These are phyloP conservation scores for Candida sphagnicola DNA, from an alignment of 805 yeast species.

Conservation along the genomic window DNA sequence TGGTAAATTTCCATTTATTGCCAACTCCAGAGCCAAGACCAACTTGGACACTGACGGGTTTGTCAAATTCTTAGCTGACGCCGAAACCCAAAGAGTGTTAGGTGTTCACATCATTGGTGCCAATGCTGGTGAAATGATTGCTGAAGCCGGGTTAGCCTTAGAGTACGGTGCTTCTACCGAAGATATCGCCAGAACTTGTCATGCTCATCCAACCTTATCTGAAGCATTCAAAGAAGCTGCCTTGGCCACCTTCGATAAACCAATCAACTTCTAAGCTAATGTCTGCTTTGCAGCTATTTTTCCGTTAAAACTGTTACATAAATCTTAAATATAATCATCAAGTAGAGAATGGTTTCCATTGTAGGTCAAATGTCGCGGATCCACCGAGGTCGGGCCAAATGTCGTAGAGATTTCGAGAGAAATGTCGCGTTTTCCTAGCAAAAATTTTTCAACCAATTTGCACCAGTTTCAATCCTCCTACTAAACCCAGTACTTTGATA, in stretches of 20 bases:
- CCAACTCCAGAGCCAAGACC: slow-evolving; percentile 99
- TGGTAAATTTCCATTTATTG: slow-evolving; percentile 98
- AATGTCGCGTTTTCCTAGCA: neutral
- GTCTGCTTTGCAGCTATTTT: too few relatives aligned
- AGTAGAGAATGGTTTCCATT: too few relatives aligned
- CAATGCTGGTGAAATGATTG: slow-evolving; percentile 99
- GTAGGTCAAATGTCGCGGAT: too few relatives aligned
- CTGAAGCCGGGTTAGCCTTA: slow-evolving; percentile 94
- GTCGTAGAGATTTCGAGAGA: neutral
- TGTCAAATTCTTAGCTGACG: slow-evolving; percentile 92
- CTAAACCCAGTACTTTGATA: neutral
- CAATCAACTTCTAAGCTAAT: slow-evolving; percentile 84
- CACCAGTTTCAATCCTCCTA: neutral
- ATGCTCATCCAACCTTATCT: slow-evolving; percentile 96
- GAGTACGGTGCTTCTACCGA: slow-evolving; percentile 99
- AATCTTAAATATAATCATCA: too few relatives aligned
- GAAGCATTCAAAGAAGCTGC: slow-evolving; percentile 99
- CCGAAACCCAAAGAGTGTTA: slow-evolving; percentile 92
- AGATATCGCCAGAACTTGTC: slow-evolving; percentile 96
- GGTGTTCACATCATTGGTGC: slow-evolving; percentile 98
- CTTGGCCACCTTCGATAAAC: slow-evolving; percentile 84
- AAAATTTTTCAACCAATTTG: slow-evolving; percentile 2
- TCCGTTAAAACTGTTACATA: too few relatives aligned
- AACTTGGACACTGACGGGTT: slow-evolving; percentile 96
- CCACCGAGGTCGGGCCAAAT: neutral